These are phyloP conservation scores for Dioscorea dumetorum DNA, from an alignment of 106 monocot species.

Conservation along the genomic window DNA sequence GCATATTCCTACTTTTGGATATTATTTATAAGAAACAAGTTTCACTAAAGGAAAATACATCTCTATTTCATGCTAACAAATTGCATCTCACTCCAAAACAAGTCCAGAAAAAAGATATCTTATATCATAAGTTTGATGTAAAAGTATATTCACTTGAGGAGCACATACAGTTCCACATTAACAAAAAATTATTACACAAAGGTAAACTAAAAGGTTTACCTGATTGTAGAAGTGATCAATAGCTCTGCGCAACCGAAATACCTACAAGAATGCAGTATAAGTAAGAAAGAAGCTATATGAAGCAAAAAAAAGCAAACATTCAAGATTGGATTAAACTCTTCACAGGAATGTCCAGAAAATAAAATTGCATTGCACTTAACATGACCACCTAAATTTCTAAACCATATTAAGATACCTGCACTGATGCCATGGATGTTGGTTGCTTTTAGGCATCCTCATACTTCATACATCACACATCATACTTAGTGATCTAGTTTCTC, in stretches of 20 bases:
- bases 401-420: too few species aligned
- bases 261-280: constrained; percentile 19
- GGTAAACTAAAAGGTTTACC: constrained; percentile 27
- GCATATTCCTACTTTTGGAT: too few species aligned
- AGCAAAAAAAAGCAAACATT: background rate
- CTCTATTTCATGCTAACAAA: background rate
- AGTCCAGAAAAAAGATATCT: background rate
- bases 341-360: background rate
- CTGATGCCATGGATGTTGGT: too few species aligned
- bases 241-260: constrained; percentile 51
- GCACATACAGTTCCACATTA: background rate
- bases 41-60: background rate
- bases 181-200: background rate
- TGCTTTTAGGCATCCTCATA: too few species aligned
- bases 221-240: constrained; percentile 62
- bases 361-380: background rate
- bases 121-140: background rate
- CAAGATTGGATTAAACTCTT: background rate
- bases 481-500: too few species aligned
- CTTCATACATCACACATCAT: too few species aligned
- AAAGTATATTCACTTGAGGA: background rate
- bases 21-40: too few species aligned
- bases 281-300: background rate
- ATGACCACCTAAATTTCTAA: too few species aligned
- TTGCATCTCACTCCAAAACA: background rate